Conservation (phyloP, 179 eudicot species). For the Silene noctiflora region DNA sequence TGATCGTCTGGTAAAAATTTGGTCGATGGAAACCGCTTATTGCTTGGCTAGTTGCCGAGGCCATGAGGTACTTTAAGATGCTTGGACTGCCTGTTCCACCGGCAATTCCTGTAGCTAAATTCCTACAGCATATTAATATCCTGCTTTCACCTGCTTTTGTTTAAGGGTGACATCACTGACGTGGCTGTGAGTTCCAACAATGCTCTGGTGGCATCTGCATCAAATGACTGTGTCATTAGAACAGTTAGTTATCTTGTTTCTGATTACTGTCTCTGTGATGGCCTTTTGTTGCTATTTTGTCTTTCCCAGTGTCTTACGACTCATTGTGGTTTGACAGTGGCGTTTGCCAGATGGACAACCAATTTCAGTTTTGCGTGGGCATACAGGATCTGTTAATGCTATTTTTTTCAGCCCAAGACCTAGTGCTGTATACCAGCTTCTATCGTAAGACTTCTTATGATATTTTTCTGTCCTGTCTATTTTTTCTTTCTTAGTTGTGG, state of each 20-base stretch:
- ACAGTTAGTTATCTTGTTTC: conserved; percentile 51
- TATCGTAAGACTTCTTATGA: conserved; percentile 54
- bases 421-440: conserved; percentile 64
- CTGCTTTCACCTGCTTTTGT: conserved; percentile 27
- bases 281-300: conserved; percentile 11
- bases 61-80: conserved; percentile 66
- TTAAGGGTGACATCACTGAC: conserved; percentile 94
- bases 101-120: not conserved
- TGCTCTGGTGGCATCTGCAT: conserved; percentile 87
- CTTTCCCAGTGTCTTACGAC: conserved; percentile 11
- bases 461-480: not conserved
- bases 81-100: conserved; percentile 2
- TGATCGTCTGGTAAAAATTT: conserved; percentile 84
- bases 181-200: conserved; percentile 93
- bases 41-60: conserved; percentile 97
- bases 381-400: conserved; percentile 85
- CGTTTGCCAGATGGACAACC: conserved; percentile 93
- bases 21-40: conserved; percentile 96
- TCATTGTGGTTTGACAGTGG: conserved; percentile 62
- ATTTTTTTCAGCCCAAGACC: conserved; percentile 87
- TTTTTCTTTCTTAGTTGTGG: not conserved
- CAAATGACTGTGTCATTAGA: conserved; percentile 83
- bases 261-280: conserved; percentile 1
- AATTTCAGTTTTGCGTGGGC: conserved; percentile 84
- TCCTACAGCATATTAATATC: not conserved